Conservation (phyloP, 768 basidiomycete genomes). For the Cantharellus anzutake region DNA sequence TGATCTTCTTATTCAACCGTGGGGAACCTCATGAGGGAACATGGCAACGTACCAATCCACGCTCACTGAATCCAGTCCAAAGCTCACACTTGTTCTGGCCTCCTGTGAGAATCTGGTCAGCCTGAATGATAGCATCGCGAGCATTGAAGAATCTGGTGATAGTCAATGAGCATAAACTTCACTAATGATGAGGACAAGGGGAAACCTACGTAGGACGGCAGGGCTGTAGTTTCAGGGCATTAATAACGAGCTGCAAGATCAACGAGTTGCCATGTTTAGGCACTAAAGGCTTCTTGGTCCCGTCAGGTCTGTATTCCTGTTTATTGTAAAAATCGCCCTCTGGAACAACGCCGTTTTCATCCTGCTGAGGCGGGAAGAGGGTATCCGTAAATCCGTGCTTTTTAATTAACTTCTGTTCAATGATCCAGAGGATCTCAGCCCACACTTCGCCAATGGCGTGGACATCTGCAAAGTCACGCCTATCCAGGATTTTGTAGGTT, state of each 20-base stretch:
- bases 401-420: conserved; percentile 53
- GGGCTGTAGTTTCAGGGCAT: conserved; percentile 88
- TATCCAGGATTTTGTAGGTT: conserved; percentile 86
- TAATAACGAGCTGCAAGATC: conserved; percentile 52
- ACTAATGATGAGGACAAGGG: no score
- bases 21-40: no score
- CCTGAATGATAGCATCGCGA: conserved; percentile 76
- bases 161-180: not conserved
- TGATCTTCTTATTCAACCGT: not conserved
- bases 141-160: conserved; percentile 53
- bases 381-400: conserved; percentile 65
- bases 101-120: conserved; percentile 74
- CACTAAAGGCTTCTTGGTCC: conserved; percentile 35
- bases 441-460: conserved; percentile 26
- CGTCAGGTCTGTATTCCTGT: conserved; percentile 15
- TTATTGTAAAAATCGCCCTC: conserved; percentile 51
- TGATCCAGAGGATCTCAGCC: conserved; percentile 79
- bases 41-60: conserved; percentile 37
- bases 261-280: conserved; percentile 89
- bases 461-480: conserved; percentile 88
- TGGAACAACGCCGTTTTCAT: conserved; percentile 42
- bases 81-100: conserved; percentile 84
- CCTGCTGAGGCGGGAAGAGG: conserved; percentile 63
- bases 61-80: conserved; percentile 67
- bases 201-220: conserved; percentile 40